Evolutionary conservation across 768 basidiomycete genomes (phyloP).

Genomic region (Russula olivacea): DNA sequence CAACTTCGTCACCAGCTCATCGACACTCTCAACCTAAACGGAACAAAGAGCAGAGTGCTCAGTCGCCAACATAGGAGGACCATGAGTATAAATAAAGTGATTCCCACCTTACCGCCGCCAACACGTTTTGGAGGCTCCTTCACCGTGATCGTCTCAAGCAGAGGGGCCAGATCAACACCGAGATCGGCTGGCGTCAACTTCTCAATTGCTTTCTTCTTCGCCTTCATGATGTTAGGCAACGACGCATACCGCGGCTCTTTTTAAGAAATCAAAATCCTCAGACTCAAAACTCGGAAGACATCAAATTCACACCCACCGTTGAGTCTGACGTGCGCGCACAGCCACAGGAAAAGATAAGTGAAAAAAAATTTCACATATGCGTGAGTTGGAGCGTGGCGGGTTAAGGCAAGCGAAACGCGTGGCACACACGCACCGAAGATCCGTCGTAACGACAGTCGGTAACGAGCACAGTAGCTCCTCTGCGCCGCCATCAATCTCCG

Average conservation of each 20-base stretch:
- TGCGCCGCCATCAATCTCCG: slow-evolving; percentile 93
- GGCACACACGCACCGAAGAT: slow-evolving; percentile 61
- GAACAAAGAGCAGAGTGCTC: not conserved
- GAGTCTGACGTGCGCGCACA: slow-evolving; percentile 39
- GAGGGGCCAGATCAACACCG: slow-evolving; percentile 75
- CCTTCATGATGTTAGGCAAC: slow-evolving; percentile 97
- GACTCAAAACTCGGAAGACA: not conserved
- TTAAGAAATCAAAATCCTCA: not conserved
- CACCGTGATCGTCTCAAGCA: slow-evolving; percentile 81
- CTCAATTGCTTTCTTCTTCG: slow-evolving; percentile 97
- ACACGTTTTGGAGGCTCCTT: slow-evolving; percentile 84
- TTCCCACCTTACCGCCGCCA: slow-evolving; percentile 82
- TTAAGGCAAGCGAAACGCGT: not conserved
- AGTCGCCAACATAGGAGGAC: not conserved
- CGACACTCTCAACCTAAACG: slow-evolving; percentile 68
- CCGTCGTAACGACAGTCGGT: slow-evolving; percentile 87
- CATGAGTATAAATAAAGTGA: not conserved
- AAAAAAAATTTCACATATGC: not conserved
- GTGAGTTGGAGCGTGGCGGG: not conserved
- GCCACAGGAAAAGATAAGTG: not conserved
- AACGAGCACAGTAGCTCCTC: slow-evolving; percentile 75
- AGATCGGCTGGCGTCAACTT: slow-evolving; percentile 76
- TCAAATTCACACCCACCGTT: slow-evolving; percentile 49
- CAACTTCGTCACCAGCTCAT: slow-evolving; percentile 82
- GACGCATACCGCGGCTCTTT: slow-evolving; percentile 91